Base-by-base conservation (phyloP, 257 asterid genomes). In the Jaltomata sinuosa region DNA sequence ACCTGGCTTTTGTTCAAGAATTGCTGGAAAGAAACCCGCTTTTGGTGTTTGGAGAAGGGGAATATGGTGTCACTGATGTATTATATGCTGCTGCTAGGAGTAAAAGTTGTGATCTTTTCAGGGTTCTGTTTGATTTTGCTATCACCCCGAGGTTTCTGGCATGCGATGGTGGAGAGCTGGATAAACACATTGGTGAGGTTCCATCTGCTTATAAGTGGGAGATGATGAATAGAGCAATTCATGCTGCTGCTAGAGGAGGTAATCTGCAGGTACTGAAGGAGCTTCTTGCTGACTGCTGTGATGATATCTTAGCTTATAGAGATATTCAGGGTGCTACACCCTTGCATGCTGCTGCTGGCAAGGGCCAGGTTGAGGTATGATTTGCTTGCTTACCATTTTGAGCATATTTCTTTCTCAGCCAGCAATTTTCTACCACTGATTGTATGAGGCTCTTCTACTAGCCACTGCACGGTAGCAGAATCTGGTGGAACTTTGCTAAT, bases 161-260 rank as follows among this genome's bases (percentile, higher is more conserved):
- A 14, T 47, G 85, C 1, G 83, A 81, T 59, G 88, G 83, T 4
- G 86, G 88, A 16, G 92, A 85, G 49, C 32, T 84, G 62, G 97
- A 88, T 85, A 93, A 84, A 67, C 90, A 87, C 14, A 25, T 31
- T 11, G 94, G 90, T 85, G 97, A 89, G 57, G 81, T 95, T 69
- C 99, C 98, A 4, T 50, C 89, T 18, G 97, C 92, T 81, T 97
- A 94, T 80, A 97, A 90, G 88, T 31, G 89, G 91, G 99, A 97
- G 90, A 97, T 97, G 64, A 84, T 84, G 91, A 93, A 93, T 40
- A 91, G 99, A 42, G 99, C 98, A 38, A 82, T 95, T 81, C 98
- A 97, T 85, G 98, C 98, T 8, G 94, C 97, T n/a, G 97, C 99
- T 1, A 94, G 98, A 84, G 99, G 98, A n/a, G 99, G 98, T 11